Evolutionary conservation across 2,329 filamentous ascomycete genomes (phyloP).

Genomic region (Aspergillus sp.): DNA sequence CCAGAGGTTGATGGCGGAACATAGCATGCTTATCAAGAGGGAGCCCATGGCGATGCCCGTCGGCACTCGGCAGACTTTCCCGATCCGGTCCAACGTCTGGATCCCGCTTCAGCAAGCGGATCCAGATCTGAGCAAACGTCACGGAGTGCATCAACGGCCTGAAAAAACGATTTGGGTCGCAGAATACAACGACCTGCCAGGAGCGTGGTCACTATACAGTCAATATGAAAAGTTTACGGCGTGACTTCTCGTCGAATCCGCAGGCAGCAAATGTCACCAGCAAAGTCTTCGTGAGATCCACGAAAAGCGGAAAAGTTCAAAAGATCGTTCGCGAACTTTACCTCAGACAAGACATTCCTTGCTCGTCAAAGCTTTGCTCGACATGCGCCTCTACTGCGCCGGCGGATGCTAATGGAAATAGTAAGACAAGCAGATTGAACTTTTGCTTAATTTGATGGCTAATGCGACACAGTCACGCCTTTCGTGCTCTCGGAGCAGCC

Average conservation of each 20-base stretch:
- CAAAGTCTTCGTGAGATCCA: constrained; percentile 94
- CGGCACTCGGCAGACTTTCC: constrained; percentile 27
- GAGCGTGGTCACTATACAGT: constrained; percentile 14
- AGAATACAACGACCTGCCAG: constrained; percentile 6
- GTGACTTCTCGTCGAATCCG: constrained; percentile 55
- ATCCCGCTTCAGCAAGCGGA: constrained; percentile 18
- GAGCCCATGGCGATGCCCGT: not conserved
- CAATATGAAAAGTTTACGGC: constrained; percentile 65
- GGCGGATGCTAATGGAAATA: constrained; percentile 73
- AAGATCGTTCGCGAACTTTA: constrained; percentile 98
- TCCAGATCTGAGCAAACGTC: constrained; percentile 19
- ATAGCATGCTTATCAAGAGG: constrained; percentile 6
- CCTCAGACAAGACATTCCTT: constrained; percentile 93
- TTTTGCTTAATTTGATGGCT: constrained; percentile 18
- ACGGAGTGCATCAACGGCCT: constrained; percentile 12
- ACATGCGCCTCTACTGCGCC: constrained; percentile 74
- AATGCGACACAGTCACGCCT: constrained; percentile 61
- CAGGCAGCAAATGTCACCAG: constrained; percentile 77
- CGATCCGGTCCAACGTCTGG: constrained; percentile 21
- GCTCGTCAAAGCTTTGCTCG: constrained; percentile 86
- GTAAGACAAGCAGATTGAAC: constrained; percentile 48
- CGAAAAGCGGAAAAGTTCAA: constrained; percentile 93
- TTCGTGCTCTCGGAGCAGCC: constrained; percentile 90
- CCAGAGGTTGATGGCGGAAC: not conserved
- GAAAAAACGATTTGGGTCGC: constrained; percentile 24